Base-by-base conservation (phyloP, 139 green algal genomes). In the Coelastrella sp. region DNA sequence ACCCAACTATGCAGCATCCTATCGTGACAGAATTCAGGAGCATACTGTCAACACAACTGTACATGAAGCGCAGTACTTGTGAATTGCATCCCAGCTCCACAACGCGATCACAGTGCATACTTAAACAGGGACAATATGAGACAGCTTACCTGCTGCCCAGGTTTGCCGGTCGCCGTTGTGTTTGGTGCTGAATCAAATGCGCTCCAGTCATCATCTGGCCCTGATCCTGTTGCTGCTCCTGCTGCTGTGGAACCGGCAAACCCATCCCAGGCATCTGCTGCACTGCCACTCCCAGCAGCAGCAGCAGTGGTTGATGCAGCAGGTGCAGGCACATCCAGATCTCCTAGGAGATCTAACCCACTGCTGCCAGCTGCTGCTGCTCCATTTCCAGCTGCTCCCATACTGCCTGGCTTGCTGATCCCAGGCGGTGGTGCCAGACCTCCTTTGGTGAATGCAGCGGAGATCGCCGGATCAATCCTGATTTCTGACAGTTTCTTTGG, bases 401-500 rank as follows among this genome's bases (percentile, higher is more conserved):
- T 27, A 9, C 17, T 9, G 5, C 7, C 21, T 64, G 6, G 5
- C 62, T 40, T 48, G 41, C 59, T 53, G 9, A 13, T 41, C 15
- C 23, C 45, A 4, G 48, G 67, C 6, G 60, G 83, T 34, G 57
- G 60, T 15, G 51, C 40, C 27, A 69, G 48, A 32, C 84, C 60
- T 5, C 5, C 48, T 40, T 37, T 76, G 23, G 8, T 34, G 63
- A 98, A 92, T 6, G 92, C 92, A 1, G 91, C 92, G 6, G 90
- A 90, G 40, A 98, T 95, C 23, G 90, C 90, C 11, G 94, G 92
- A 75, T 96, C 92, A 68, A 97, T 92, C 81, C 91, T 92, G 13
- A 97, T 88, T 15, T 98, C 89, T 0, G 86, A 91, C 32, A 98
- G 90, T 87, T 94, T 95, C 85, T 97, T 96, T 53, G 89, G 88